Evolutionary conservation across 768 basidiomycete genomes (phyloP).

Genomic region (Boletus speciosus): DNA sequence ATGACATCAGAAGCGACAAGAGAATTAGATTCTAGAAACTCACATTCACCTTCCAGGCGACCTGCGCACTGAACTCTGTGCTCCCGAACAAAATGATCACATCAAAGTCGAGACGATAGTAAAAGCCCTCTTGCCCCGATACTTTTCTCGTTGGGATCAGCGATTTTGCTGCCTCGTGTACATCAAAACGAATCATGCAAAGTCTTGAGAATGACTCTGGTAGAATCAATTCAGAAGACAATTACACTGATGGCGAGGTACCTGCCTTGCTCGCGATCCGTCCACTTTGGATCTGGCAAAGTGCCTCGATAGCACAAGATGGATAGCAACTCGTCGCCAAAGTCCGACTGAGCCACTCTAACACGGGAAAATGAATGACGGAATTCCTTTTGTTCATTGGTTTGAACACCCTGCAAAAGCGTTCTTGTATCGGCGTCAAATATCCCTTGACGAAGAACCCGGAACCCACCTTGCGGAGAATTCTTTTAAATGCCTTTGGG

Average conservation of each 20-base stretch:
- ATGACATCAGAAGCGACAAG: not conserved
- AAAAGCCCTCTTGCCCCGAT: not conserved
- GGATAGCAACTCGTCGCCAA: not conserved
- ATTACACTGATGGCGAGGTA: not conserved
- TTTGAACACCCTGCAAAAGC: constrained; percentile 7
- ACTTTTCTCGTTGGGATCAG: not conserved
- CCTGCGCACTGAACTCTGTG: constrained; percentile 26
- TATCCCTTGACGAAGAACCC: not conserved
- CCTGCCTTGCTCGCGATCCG: constrained; percentile 4
- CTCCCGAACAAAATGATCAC: constrained; percentile 16
- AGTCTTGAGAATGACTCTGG: constrained; percentile 13
- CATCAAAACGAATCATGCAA: constrained; percentile 7
- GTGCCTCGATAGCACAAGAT: constrained; percentile 16
- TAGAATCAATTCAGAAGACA: not conserved
- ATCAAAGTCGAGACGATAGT: constrained; percentile 1
- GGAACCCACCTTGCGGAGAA: constrained; percentile 10
- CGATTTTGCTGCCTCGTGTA: constrained; percentile 1
- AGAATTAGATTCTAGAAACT: not conserved
- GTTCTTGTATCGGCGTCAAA: not conserved
- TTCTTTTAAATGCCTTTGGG: constrained; percentile 1
- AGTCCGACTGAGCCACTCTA: not conserved
- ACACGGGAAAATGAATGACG: constrained; percentile 3
- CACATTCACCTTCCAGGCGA: constrained; percentile 12
- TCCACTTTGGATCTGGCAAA: constrained; percentile 7
- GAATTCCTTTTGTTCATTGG: constrained; percentile 12